A percentile compares a stretch with the other conserved stretches of the same genome.
phyloP scores from a whole-genome alignment of 495 filamentous ascomycete genomes.

The Penicillium macrosclerotiorum region DNA sequence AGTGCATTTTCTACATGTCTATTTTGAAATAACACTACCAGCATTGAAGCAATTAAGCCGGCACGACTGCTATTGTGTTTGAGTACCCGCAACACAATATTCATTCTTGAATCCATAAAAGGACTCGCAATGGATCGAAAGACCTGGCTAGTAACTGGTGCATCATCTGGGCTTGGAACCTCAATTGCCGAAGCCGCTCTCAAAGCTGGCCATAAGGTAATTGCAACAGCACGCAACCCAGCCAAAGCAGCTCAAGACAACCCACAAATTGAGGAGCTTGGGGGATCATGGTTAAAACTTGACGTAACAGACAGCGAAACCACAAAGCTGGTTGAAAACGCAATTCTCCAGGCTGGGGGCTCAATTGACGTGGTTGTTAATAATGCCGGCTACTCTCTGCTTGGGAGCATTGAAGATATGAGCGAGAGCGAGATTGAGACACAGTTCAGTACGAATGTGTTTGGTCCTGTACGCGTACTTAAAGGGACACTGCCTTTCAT shows the following conservation, averaged over 20 bases:
- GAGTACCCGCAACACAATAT: too few species aligned
- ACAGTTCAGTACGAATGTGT: constrained; percentile 43
- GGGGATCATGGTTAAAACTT: constrained; percentile 32
- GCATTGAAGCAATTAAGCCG: too few species aligned
- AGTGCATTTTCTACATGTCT: too few species aligned
- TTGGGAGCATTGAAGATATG: constrained; percentile 20
- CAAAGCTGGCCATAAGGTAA: constrained; percentile 49
- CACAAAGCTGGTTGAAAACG: constrained; percentile 11
- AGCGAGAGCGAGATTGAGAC: constrained; percentile 21
- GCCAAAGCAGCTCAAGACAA: constrained; percentile 29
- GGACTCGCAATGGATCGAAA: constrained; percentile 10
- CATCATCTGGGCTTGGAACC: constrained; percentile 52
- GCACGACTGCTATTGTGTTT: too few species aligned
- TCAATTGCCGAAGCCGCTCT: constrained; percentile 47
- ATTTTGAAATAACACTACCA: too few species aligned
- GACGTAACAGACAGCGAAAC: constrained; percentile 41
- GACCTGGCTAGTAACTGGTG: constrained; percentile 55
- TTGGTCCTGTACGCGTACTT: constrained; percentile 46
- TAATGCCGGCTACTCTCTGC: constrained; percentile 32
- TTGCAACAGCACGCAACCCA: constrained; percentile 52
- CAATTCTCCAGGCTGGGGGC: constrained; percentile 12
- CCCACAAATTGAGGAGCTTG: constrained; percentile 20
- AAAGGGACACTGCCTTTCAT: constrained; percentile 49
- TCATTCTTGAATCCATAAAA: too few species aligned
- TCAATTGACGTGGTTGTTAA: constrained; percentile 29